Conservation (phyloP, 1,139 yeast genomes). For the Ashbya aceris region DNA sequence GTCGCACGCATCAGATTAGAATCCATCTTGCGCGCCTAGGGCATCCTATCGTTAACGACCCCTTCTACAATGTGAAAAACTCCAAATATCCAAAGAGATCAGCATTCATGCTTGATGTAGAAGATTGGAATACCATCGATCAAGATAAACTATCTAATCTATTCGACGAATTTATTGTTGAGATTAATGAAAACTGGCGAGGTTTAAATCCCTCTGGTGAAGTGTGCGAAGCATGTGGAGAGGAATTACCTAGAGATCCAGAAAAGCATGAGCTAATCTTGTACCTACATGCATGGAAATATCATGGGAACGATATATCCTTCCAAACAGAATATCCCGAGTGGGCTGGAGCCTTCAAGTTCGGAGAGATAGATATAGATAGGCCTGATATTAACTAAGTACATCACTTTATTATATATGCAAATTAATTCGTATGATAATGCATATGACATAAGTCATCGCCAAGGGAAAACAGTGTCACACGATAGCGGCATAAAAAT, state of each 20-base stretch:
- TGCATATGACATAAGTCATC: neutral
- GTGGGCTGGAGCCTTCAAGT: conserved; percentile 37
- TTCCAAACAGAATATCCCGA: conserved; percentile 66
- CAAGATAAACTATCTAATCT: conserved; percentile 29
- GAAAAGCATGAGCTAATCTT: conserved; percentile 34
- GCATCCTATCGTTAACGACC: conserved; percentile 62
- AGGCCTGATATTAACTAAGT: neutral
- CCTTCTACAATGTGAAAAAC: conserved; percentile 37
- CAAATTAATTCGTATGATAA: conserved; percentile 2
- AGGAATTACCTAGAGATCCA: conserved; percentile 35
- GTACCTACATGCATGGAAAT: conserved; percentile 52
- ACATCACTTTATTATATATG: neutral
- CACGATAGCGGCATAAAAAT: neutral
- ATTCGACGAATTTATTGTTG: conserved; percentile 21
- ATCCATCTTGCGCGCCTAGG: conserved; percentile 62
- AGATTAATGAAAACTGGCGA: conserved; percentile 13
- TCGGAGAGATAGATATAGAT: neutral
- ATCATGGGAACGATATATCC: conserved; percentile 43
- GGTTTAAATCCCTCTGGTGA: conserved; percentile 29
- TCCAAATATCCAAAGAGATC: conserved; percentile 21
- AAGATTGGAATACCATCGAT: conserved; percentile 58
- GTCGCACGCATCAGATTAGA: conserved; percentile 72
- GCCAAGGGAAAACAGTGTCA: no score
- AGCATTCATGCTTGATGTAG: conserved; percentile 37
- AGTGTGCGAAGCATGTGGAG: conserved; percentile 41